phyloP scores from a whole-genome alignment of 2,329 filamentous ascomycete genomes.

The Colletotrichum somersetense region DNA sequence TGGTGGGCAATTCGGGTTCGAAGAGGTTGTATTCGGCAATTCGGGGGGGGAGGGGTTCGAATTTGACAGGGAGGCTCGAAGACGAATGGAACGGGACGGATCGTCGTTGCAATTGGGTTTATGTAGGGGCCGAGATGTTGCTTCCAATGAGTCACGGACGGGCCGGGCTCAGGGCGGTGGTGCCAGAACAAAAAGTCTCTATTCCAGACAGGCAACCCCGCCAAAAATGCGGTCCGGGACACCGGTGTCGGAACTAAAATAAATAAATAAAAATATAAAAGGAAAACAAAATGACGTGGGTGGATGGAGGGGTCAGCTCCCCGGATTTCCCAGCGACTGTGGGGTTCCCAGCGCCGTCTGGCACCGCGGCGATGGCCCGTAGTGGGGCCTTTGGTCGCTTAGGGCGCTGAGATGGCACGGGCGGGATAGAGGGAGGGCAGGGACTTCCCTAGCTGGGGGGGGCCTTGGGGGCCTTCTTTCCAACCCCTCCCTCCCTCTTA shows the following conservation, averaged over 20 bases:
- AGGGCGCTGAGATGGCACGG: conserved; percentile 11
- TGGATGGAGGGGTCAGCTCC: conserved; percentile 41
- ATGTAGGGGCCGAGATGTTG: conserved; percentile 12
- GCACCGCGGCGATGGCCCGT: conserved; percentile 20
- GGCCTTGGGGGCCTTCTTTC: conserved; percentile 11
- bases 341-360: conserved; percentile 31
- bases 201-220: conserved; percentile 41
- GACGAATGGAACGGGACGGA: not conserved
- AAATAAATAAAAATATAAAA: conserved; percentile 11
- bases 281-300: conserved; percentile 9
- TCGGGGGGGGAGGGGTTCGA: not conserved
- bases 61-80: not conserved
- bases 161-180: conserved; percentile 2
- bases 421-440: not conserved
- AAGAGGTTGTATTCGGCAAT: not conserved
- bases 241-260: conserved; percentile 38
- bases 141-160: conserved; percentile 35
- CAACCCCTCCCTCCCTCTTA: not conserved
- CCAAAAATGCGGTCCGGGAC: conserved; percentile 35
- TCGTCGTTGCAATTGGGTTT: conserved; percentile 15
- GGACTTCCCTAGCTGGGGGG: not conserved
- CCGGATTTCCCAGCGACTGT: conserved; percentile 30
- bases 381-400: conserved; percentile 24
- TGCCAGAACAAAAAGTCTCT: conserved; percentile 34
- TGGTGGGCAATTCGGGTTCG: conserved; percentile 49